Percentiles rank a stretch among this genome's conserved stretches.
phyloP scores from a whole-genome alignment of 352 stramenopile genomes.

The Globisporangium nodosum region DNA sequence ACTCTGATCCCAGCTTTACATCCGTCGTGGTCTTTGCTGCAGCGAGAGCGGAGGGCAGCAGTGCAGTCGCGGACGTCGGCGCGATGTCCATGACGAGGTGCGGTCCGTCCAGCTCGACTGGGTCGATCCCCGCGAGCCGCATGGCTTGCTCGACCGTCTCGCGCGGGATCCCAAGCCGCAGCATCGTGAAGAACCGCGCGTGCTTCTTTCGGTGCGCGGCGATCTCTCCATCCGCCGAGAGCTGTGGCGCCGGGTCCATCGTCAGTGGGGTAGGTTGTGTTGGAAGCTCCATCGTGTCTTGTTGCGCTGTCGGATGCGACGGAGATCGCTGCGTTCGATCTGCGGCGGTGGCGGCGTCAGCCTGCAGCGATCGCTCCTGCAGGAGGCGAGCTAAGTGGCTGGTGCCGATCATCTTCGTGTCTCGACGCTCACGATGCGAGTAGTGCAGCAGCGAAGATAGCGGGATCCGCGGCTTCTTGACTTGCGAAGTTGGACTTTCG shows the following conservation, averaged over 20 bases:
- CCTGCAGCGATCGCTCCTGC: slow-evolving; percentile 1
- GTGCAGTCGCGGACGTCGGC: not conserved
- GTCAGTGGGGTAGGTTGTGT: too few species aligned
- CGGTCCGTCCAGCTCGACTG: slow-evolving; percentile 15
- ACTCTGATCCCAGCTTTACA: not conserved
- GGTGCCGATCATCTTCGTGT: not conserved
- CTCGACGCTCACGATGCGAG: too few species aligned
- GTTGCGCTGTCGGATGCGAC: not conserved
- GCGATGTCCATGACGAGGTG: slow-evolving; percentile 4
- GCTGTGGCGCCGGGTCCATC: not conserved
- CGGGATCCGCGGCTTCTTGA: too few species aligned
- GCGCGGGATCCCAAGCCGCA: slow-evolving; percentile 36
- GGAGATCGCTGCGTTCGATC: too few species aligned
- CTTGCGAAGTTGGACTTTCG: too few species aligned
- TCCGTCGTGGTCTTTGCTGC: too few species aligned
- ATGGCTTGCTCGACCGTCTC: slow-evolving; percentile 49
- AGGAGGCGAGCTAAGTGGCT: slow-evolving; percentile 3
- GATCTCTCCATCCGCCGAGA: slow-evolving; percentile 22
- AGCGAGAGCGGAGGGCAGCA: not conserved
- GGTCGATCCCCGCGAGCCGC: slow-evolving; percentile 31
- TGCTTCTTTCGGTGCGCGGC: slow-evolving; percentile 32
- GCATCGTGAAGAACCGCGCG: slow-evolving; percentile 46
- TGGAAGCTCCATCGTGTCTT: not conserved
- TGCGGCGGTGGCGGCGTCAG: not conserved
- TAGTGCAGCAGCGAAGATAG: too few species aligned